Base-by-base conservation (phyloP, 306 rosid species). In the Rosa lucieae region DNA sequence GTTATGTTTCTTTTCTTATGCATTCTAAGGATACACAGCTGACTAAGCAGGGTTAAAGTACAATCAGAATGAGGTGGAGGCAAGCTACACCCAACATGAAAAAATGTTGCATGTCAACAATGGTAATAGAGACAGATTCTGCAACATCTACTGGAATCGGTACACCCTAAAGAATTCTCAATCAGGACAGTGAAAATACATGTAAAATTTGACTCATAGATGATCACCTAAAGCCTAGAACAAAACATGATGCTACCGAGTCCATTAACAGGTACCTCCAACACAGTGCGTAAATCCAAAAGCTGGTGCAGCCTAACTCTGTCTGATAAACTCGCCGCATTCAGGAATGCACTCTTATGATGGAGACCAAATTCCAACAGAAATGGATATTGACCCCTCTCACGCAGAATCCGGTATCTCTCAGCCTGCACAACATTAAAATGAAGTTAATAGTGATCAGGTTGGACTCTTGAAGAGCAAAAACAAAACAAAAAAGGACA, bases 21-120 rank as follows among this genome's bases (percentile, higher is more conserved):
- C 81, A 66, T 86, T 65, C 70, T 78, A 92, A 94, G 94, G 98
- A n/a, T n/a, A n/a, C n/a, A n/a, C n/a, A 84, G 91, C 82, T 94
- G 67, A 94, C 97, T 40, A 90, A 74, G 83, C 97, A 94, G 80
- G 97, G 97, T 21, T 77, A 70, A 84, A 26, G 66, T 32, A 32
- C 37, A 32, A 32, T 32, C 70, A 85, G 73, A 72, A 79, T 84
- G 90, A 92, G 94, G 71, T 92, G 94, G 97, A 86, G 9, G 77
- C 85, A 85, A 84, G 91, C 88, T 58, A 66, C 84, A 78, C 82
- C 96, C 18, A 81, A 84, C 77, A 68, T 65, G 47, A 43, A 8
- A 87, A 82, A 82, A 90, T 92, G 92, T 80, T 86, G 75, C 88
- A 2, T 32, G 37, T 32, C 97, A 74, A 84, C 88, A 11, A 90